Percentiles rank a stretch among this genome's conserved stretches.
These are phyloP conservation scores for Metschnikowia baotianmanensis DNA, from an alignment of 805 yeast species.

Conservation along the genomic window DNA sequence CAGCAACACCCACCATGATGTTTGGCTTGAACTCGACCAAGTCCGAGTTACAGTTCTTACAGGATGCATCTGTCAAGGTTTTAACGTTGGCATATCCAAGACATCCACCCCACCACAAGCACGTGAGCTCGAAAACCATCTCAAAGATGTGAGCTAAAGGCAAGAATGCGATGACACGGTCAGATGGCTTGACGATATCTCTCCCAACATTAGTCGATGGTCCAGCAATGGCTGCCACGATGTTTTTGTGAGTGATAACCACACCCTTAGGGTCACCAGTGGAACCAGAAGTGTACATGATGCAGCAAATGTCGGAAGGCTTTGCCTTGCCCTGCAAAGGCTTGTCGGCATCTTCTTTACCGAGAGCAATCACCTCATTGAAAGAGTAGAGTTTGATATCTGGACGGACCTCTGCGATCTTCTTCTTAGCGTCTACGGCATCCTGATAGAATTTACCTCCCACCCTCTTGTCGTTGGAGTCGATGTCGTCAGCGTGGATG, in stretches of 20 bases:
- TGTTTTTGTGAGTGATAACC: constrained; percentile 59
- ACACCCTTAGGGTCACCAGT: constrained; percentile 89
- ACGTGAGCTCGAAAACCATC: constrained; percentile 75
- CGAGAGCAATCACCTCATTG: constrained; percentile 65
- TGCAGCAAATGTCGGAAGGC: constrained; percentile 63
- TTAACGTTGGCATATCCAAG: constrained; percentile 91
- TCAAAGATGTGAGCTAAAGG: constrained; percentile 98
- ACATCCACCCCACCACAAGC: constrained; percentile 85
- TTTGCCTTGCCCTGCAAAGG: constrained; percentile 43
- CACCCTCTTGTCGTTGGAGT: constrained; percentile 60
- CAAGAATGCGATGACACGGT: constrained; percentile 80
- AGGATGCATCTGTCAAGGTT: constrained; percentile 80
- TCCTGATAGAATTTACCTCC: constrained; percentile 57
- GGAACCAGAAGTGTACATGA: constrained; percentile 87
- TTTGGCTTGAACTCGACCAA: constrained; percentile 85
- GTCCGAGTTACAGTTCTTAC: constrained; percentile 85
- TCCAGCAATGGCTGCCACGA: constrained; percentile 87
- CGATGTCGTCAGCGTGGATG: constrained; percentile 65
- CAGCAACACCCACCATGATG: constrained; percentile 97
- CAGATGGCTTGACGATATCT: constrained; percentile 49
- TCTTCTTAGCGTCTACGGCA: constrained; percentile 56
- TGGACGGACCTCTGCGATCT: constrained; percentile 67
- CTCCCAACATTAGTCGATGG: constrained; percentile 60
- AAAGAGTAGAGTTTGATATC: constrained; percentile 66
- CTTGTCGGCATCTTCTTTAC: constrained; percentile 45